These are phyloP conservation scores for Arthromyces matolae DNA, from an alignment of 768 basidiomycete genomes.

Conservation along the genomic window DNA sequence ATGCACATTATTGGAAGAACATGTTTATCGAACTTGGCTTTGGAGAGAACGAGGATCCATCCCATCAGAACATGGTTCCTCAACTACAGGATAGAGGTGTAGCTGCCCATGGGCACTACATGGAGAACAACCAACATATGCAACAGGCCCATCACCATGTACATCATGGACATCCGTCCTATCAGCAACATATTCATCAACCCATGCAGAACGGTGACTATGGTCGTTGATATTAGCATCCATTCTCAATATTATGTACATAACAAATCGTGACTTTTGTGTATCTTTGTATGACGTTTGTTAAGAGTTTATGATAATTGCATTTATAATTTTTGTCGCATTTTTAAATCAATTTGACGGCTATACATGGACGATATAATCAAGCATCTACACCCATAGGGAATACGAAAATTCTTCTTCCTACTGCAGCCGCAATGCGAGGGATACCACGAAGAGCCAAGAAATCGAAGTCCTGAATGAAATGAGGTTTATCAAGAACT, in stretches of 20 bases:
- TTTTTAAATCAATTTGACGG: too few relatives aligned
- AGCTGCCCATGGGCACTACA: conserved; percentile 21
- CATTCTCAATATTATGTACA: background rate
- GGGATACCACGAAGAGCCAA: conserved; percentile 57
- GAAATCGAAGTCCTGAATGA: conserved; percentile 76
- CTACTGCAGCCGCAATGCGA: conserved; percentile 65
- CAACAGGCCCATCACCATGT: conserved; percentile 21
- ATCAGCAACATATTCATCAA: conserved; percentile 27
- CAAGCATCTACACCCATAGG: conserved; percentile 59
- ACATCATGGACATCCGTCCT: conserved; percentile 25
- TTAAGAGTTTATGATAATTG: too few relatives aligned
- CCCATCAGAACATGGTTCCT: conserved; percentile 20
- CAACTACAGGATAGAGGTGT: conserved; percentile 19
- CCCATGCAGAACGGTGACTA: conserved; percentile 24
- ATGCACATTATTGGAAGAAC: conserved; percentile 67
- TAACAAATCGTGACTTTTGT: conserved; percentile 1
- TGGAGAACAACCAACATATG: conserved; percentile 22
- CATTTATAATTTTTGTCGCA: too few relatives aligned
- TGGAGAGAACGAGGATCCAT: conserved; percentile 47
- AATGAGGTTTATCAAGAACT: conserved; percentile 59
- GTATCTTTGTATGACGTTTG: conserved; percentile 4
- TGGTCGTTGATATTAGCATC: conserved; percentile 24
- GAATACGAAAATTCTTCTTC: conserved; percentile 55
- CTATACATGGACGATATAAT: conserved; percentile 6
- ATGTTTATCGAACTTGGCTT: conserved; percentile 77